Conservation (phyloP, 2,329 filamentous ascomycete species). For the Fusarium goolgardi region DNA sequence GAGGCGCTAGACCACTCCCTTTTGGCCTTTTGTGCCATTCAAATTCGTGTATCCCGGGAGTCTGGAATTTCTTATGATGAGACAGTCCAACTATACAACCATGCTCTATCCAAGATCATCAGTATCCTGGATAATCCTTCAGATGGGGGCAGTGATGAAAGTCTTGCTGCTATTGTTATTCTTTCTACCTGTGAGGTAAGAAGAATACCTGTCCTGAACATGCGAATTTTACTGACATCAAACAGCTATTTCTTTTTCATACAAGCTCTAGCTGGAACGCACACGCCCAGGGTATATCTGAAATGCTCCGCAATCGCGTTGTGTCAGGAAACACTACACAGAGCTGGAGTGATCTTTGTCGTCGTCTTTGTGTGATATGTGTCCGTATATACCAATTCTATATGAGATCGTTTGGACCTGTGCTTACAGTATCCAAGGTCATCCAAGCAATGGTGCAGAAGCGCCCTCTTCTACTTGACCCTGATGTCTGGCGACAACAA, state of each 20-base stretch:
- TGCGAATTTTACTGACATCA: rapidly evolving
- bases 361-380: conserved; percentile 15
- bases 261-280: conserved; percentile 7
- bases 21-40: conserved; percentile 4
- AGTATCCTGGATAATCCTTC: background rate
- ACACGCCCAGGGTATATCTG: conserved; percentile 11
- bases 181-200: conserved; percentile 20
- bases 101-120: conserved; percentile 6
- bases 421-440: background rate
- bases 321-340: background rate
- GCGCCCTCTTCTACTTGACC: background rate
- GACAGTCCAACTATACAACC: background rate
- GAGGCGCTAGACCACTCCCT: conserved; percentile 7
- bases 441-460: conserved; percentile 11
- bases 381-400: rapidly evolving
- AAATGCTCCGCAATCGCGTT: conserved; percentile 2
- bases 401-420: rapidly evolving
- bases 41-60: conserved; percentile 6
- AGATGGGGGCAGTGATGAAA: background rate
- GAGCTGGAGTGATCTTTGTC: conserved; percentile 11
- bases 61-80: background rate
- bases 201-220: rapidly evolving
- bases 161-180: conserved; percentile 3
- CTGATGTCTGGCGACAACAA: conserved; percentile 2
- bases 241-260: conserved; percentile 2